A percentile compares a stretch with the other conserved stretches of the same genome.
Evolutionary conservation across 495 filamentous ascomycete species (phyloP).

Genomic region (Penicillium longicatenatum): DNA sequence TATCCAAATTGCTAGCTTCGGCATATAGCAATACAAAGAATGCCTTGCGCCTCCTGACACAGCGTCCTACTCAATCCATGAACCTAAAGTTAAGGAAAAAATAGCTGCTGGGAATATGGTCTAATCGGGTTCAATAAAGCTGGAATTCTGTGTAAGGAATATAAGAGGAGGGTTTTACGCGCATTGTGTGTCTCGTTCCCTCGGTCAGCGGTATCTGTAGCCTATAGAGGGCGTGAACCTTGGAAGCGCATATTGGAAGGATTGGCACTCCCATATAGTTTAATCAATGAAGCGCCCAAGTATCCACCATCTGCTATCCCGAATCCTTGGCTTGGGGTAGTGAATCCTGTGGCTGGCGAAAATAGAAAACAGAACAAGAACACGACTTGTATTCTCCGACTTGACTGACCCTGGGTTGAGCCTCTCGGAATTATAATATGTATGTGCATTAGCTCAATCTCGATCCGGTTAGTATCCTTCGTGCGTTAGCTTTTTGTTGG

Average conservation of each 20-base stretch:
- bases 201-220: not conserved
- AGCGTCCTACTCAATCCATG: not conserved
- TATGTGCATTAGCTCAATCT: not conserved
- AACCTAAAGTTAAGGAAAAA: not conserved
- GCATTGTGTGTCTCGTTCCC: not conserved
- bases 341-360: not conserved
- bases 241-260: not conserved
- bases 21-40: not conserved
- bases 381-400: no score
- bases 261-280: not conserved
- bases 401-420: not conserved
- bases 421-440: not conserved
- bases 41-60: not conserved
- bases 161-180: not conserved
- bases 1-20: not conserved
- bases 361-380: not conserved
- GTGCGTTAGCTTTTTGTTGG: not conserved
- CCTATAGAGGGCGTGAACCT: not conserved
- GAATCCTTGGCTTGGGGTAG: not conserved
- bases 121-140: not conserved
- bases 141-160: not conserved
- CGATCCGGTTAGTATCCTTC: not conserved
- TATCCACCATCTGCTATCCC: not conserved
- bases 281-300: not conserved
- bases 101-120: not conserved